Base-by-base conservation (phyloP, 768 basidiomycete species). In the Tulasnella sp. region DNA sequence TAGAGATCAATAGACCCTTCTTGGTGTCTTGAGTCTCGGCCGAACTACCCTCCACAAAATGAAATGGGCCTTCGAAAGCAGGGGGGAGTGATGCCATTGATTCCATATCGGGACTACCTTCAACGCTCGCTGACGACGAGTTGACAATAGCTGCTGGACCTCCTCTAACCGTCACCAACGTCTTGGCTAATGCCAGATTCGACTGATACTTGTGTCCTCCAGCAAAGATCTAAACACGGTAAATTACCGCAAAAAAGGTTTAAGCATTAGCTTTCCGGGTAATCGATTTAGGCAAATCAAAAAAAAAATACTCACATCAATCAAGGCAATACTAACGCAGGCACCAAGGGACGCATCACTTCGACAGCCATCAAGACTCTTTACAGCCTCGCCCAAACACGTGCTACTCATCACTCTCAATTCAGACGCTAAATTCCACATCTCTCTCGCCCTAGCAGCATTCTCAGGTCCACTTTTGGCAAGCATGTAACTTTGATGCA, bases 161-260 rank as follows among this genome's bases (percentile, higher is more conserved):
- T 39, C 73, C 73, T 48, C 68, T 69, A 62, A 68, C 56, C 53
- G 65, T 60, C 49, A 71, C 64, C 39, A 71, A 58, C 25, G 58
- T 62, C 57, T 67, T 68, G 19, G 66, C 68, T 35, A 69, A 55
- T 19, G 62, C 63, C 50, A 70, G 61, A 56, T 67, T 68, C 37
- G 64, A 65, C 46, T 56, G 41, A 66, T 66, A 70, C 27, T 67
- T 65, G 20, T 60, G 63, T 43, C 67, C 67, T 37, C 67, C 68
- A 31, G 67, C 64, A 58, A 72, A 69, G 50, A 70, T 73, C 67
- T 73, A 62, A 60, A 54, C n/a, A n/a, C n/a, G n/a, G n/a, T n/a
- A n/a, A n/a, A n/a, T 35, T 58, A 51, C 34, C 34, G 12, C 34
- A 12, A 31, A 13, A 53, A 10, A 24, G 2, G 60, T 60, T 39